Conservation (phyloP, 805 yeast genomes). For the Yarrowia alimentaria region DNA sequence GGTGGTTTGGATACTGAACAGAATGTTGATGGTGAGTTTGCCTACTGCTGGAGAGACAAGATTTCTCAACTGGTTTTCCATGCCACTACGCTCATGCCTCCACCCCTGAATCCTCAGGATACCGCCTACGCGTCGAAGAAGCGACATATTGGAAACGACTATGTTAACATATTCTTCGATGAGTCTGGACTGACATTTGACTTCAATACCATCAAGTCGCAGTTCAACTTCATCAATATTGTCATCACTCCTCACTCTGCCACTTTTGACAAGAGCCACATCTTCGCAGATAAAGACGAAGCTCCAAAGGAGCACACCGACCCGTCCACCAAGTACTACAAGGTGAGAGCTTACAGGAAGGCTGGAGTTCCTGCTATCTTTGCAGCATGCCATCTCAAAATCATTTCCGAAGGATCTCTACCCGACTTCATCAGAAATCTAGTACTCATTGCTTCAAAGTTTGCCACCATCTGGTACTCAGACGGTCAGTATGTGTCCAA, state of each 20-base stretch:
- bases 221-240: slow-evolving; percentile 78
- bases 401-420: slow-evolving; percentile 58
- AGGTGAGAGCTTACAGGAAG: slow-evolving; percentile 62
- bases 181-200: slow-evolving; percentile 68
- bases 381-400: slow-evolving; percentile 72
- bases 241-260: slow-evolving; percentile 66
- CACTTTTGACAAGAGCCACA: slow-evolving; percentile 28
- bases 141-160: slow-evolving; percentile 82
- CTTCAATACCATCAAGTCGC: slow-evolving; percentile 68
- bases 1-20: slow-evolving; percentile 78
- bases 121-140: slow-evolving; percentile 56
- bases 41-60: slow-evolving; percentile 70
- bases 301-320: slow-evolving; percentile 1
- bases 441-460: slow-evolving; percentile 63
- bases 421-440: slow-evolving; percentile 65
- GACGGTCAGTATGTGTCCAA: slow-evolving; percentile 55
- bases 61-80: slow-evolving; percentile 73
- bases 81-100: slow-evolving; percentile 79
- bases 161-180: slow-evolving; percentile 76
- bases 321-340: slow-evolving; percentile 42
- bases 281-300: slow-evolving; percentile 19
- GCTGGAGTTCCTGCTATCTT: slow-evolving; percentile 74
- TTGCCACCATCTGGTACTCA: slow-evolving; percentile 73
- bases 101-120: slow-evolving; percentile 43
- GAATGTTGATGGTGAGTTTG: slow-evolving; percentile 72